phyloP scores from a whole-genome alignment of 768 basidiomycete genomes.

The Phylloporus sp. region DNA sequence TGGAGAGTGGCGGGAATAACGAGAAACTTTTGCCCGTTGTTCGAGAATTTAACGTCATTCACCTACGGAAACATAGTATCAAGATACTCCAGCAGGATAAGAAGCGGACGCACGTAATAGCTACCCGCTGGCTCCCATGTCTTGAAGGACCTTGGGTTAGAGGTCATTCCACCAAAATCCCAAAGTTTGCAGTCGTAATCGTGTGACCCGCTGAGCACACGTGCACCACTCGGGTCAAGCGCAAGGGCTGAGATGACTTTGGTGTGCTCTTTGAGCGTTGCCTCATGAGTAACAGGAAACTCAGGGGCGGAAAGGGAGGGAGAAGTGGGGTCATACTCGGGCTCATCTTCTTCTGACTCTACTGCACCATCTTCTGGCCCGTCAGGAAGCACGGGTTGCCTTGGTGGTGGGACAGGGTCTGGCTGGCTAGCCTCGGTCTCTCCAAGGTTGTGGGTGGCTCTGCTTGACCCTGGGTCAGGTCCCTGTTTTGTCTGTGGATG shows the following conservation, averaged over 20 bases:
- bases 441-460: slow-evolving; percentile 4
- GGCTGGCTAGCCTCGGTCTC: slow-evolving; percentile 24
- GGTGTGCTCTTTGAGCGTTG: slow-evolving; percentile 88
- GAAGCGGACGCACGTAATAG: slow-evolving; percentile 63
- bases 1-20: slow-evolving; percentile 86
- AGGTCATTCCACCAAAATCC: slow-evolving; percentile 99
- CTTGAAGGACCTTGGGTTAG: slow-evolving; percentile 88
- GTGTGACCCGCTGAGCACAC: slow-evolving; percentile 86
- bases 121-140: slow-evolving; percentile 93
- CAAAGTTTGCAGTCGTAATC: slow-evolving; percentile 98
- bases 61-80: slow-evolving; percentile 51
- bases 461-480: slow-evolving; percentile 17
- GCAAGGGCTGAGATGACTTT: slow-evolving; percentile 94
- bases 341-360: slow-evolving; percentile 26
- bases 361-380: slow-evolving; percentile 15
- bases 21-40: slow-evolving; percentile 81
- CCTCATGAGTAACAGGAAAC: slow-evolving; percentile 90
- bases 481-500: slow-evolving; percentile 12
- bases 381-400: slow-evolving; percentile 6
- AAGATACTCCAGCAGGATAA: not conserved
- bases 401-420: not conserved
- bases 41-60: slow-evolving; percentile 86
- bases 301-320: slow-evolving; percentile 40
- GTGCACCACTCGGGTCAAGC: slow-evolving; percentile 91
- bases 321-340: slow-evolving; percentile 53